phyloP scores from a whole-genome alignment of 1,284 basidiomycete species.

The Ganoderma boninense region DNA sequence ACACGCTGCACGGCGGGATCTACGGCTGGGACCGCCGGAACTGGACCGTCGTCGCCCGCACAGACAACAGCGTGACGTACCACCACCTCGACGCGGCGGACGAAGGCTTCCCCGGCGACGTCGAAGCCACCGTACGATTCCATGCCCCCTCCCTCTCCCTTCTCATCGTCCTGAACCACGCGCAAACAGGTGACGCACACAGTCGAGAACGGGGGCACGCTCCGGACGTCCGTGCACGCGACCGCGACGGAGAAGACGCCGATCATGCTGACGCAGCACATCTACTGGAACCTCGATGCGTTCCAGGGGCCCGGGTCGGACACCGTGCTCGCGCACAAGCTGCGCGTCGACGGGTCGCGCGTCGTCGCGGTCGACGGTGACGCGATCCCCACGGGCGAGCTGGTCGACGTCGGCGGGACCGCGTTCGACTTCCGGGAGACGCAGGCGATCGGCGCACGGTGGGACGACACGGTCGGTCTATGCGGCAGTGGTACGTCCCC shows the following conservation, averaged over 20 bases:
- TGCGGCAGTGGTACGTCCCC: conserved; percentile 46
- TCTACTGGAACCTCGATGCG: conserved; percentile 66
- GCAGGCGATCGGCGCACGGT: conserved; percentile 50
- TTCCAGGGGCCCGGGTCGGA: conserved; percentile 52
- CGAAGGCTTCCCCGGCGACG: conserved; percentile 63
- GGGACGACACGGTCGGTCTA: conserved; percentile 50
- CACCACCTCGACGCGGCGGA: conserved; percentile 58
- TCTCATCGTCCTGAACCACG: too few relatives aligned
- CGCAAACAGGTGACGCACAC: conserved; percentile 61
- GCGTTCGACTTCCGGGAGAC: conserved; percentile 57
- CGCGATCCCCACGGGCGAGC: conserved; percentile 58
- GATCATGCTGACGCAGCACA: conserved; percentile 65
- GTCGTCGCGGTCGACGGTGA: conserved; percentile 56
- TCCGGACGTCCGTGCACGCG: conserved; percentile 55
- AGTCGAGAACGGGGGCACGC: conserved; percentile 54
- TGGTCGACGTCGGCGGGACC: conserved; percentile 50
- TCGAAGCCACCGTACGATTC: conserved; percentile 52
- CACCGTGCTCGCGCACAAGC: conserved; percentile 53
- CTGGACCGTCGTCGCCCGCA: conserved; percentile 57
- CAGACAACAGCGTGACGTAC: conserved; percentile 57
- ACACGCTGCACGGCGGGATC: conserved; percentile 62
- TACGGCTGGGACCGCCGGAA: conserved; percentile 63
- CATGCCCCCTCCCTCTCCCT: neutral
- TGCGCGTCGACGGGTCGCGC: conserved; percentile 51
- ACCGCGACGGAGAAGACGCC: conserved; percentile 61